A percentile compares a stretch with the other conserved stretches of the same genome.
phyloP scores from a whole-genome alignment of 768 basidiomycete species.

The Amanita polypyramis region DNA sequence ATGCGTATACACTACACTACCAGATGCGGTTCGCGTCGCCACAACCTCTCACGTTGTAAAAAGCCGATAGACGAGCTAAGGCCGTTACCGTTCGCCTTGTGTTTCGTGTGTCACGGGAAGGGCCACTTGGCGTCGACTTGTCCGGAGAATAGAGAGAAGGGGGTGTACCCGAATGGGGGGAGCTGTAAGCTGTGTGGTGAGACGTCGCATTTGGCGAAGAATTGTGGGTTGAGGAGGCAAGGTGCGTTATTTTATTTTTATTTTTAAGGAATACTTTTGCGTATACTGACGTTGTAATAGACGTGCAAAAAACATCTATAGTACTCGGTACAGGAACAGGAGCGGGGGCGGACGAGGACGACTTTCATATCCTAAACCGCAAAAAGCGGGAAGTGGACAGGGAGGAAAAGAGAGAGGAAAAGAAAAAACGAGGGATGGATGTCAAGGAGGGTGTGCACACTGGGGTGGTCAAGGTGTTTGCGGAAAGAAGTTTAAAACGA shows the following conservation, averaged over 20 bases:
- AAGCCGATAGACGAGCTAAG: constrained; percentile 49
- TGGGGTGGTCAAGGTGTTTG: constrained; percentile 25
- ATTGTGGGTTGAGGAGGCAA: constrained; percentile 60
- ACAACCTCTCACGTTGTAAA: constrained; percentile 72
- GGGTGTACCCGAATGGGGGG: constrained; percentile 87
- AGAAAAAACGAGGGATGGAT: constrained; percentile 27
- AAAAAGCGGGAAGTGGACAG: constrained; percentile 47
- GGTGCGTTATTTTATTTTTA: constrained; percentile 25
- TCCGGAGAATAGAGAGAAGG: constrained; percentile 67
- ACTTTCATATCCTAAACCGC: constrained; percentile 78
- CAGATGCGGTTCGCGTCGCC: constrained; percentile 76
- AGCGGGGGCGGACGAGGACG: constrained; percentile 88
- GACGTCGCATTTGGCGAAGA: constrained; percentile 75
- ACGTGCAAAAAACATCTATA: constrained; percentile 25
- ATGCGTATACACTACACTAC: not conserved
- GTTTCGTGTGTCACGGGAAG: constrained; percentile 78
- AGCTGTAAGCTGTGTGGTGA: constrained; percentile 83
- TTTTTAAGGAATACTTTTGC: not conserved
- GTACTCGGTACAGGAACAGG: constrained; percentile 37
- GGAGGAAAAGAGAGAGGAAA: constrained; percentile 42
- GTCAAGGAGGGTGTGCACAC: constrained; percentile 35
- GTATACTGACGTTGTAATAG: constrained; percentile 16
- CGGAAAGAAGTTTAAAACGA: constrained; percentile 7
- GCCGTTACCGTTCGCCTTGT: constrained; percentile 80
- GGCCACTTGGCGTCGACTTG: constrained; percentile 85